Evolutionary conservation across 306 rosid genomes (phyloP).

Genomic region (Lotus japonicus): DNA sequence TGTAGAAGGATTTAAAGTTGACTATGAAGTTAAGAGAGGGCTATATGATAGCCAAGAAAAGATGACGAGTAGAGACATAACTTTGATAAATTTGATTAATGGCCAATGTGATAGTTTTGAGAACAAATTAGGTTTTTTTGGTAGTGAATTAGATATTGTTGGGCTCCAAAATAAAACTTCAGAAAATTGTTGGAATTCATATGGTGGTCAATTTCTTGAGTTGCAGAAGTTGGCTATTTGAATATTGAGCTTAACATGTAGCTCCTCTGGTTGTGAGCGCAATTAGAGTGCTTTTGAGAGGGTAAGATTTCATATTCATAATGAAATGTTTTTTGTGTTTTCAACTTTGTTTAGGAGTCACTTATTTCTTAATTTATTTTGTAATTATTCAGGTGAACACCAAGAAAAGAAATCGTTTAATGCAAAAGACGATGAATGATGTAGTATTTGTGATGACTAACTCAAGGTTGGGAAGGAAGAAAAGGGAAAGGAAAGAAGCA

Average conservation of each 20-base stretch:
- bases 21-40: neutral
- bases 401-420: neutral
- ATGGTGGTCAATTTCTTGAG: neutral
- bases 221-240: too few species aligned
- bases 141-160: neutral
- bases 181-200: neutral
- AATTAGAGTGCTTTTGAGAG: neutral
- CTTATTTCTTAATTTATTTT: neutral
- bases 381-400: neutral
- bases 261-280: neutral
- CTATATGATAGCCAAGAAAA: neutral
- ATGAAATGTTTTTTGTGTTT: too few species aligned
- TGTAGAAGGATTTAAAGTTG: neutral
- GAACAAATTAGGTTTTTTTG: neutral
- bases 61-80: neutral
- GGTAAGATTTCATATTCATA: neutral
- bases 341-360: too few species aligned
- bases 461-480: neutral
- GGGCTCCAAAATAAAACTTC: neutral
- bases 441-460: too few species aligned
- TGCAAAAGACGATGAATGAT: neutral
- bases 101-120: neutral
- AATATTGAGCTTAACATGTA: neutral
- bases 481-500: neutral
- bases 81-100: neutral